These are phyloP conservation scores for Penicillium alfredii DNA, from an alignment of 495 filamentous ascomycete genomes.

Conservation along the genomic window DNA sequence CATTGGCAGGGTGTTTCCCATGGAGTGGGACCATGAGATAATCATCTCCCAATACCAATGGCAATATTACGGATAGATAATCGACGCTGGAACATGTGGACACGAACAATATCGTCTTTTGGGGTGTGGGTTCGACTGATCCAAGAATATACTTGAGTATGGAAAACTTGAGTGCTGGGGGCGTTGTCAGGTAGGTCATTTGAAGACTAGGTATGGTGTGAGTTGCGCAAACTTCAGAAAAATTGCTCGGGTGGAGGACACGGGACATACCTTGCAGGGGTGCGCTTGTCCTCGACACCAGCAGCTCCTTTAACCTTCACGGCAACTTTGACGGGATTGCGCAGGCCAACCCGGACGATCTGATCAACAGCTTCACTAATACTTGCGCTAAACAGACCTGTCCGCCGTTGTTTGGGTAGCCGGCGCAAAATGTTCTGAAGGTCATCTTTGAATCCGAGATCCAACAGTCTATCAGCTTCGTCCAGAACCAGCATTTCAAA, in stretches of 20 bases:
- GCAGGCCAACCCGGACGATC: conserved; percentile 83
- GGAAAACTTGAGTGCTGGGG: conserved; percentile 70
- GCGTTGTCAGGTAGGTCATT: conserved; percentile 76
- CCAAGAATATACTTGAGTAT: conserved; percentile 65
- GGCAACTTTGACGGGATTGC: conserved; percentile 88
- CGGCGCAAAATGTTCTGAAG: conserved; percentile 76
- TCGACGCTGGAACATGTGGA: conserved; percentile 95
- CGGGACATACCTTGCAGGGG: conserved; percentile 59
- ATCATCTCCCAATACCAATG: conserved; percentile 50
- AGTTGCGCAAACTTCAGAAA: conserved; percentile 6
- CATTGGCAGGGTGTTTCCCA: conserved; percentile 77
- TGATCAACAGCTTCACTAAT: conserved; percentile 88
- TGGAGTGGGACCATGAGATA: conserved; percentile 76
- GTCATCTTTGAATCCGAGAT: conserved; percentile 92
- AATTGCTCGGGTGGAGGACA: background rate
- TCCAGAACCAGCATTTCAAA: conserved; percentile 91
- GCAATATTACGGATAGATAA: conserved; percentile 76
- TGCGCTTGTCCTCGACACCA: conserved; percentile 77
- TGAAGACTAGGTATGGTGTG: conserved; percentile 50
- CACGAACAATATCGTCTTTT: conserved; percentile 85
- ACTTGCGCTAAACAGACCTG: conserved; percentile 88
- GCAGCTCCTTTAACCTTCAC: conserved; percentile 80
- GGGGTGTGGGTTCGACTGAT: conserved; percentile 61
- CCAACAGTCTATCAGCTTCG: conserved; percentile 87
- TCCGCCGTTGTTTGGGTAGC: conserved; percentile 87